Evolutionary conservation across 768 basidiomycete species (phyloP).

Genomic region (Chiua virens): DNA sequence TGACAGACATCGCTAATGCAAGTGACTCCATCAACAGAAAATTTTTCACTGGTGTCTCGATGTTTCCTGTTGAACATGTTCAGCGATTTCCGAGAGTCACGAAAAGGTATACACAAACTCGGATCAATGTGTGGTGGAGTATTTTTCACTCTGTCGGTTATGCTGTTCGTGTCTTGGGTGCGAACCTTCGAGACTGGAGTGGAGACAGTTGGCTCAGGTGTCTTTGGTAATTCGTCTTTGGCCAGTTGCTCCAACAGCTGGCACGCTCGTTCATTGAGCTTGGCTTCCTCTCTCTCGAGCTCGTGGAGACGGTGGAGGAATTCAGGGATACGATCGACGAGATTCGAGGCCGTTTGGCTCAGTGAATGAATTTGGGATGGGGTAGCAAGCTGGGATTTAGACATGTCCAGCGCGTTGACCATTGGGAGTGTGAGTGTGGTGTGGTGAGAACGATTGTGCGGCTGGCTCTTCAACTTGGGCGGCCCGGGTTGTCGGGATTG

Average conservation of each 20-base stretch:
- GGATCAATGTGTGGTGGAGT: constrained; percentile 6
- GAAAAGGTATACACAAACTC: constrained; percentile 4
- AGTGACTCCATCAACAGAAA: constrained; percentile 22
- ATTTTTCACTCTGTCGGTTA: not conserved
- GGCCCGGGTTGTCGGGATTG: too few relatives aligned
- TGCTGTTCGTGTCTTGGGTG: not conserved
- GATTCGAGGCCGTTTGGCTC: constrained; percentile 9
- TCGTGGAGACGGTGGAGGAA: constrained; percentile 20
- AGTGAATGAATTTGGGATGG: not conserved
- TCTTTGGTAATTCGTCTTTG: not conserved
- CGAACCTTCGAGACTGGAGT: constrained; percentile 2
- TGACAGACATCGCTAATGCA: constrained; percentile 19
- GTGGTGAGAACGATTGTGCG: not conserved
- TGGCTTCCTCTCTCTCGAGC: constrained; percentile 22
- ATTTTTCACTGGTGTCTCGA: constrained; percentile 19
- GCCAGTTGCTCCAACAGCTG: constrained; percentile 8
- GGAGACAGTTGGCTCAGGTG: not conserved
- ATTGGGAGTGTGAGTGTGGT: not conserved
- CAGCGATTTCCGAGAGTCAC: not conserved
- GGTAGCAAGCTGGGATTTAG: not conserved
- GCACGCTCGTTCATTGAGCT: constrained; percentile 16
- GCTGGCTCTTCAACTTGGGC: too few relatives aligned
- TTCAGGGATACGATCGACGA: constrained; percentile 15
- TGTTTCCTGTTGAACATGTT: constrained; percentile 7
- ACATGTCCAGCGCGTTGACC: constrained; percentile 3